Conservation (phyloP, 2,329 filamentous ascomycete genomes). For the Sordariomycetes sp. region DNA sequence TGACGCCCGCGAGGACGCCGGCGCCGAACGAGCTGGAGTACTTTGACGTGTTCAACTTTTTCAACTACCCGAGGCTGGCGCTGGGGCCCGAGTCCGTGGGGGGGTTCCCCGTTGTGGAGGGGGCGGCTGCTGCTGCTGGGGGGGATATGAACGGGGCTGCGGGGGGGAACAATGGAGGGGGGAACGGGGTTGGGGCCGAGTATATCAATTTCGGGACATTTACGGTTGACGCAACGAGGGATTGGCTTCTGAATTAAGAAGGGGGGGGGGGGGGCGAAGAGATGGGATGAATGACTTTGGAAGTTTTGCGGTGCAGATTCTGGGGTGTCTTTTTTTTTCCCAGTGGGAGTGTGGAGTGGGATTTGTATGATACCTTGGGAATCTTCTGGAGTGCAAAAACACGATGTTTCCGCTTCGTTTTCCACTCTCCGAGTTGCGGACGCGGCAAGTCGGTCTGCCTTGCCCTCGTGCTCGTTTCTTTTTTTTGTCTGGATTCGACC, state of each 20-base stretch:
- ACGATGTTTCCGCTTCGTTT: too few relatives aligned
- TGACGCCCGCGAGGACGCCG: constrained; percentile 53
- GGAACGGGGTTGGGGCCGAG: neutral
- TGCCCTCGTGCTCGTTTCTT: too few relatives aligned
- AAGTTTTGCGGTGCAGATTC: too few relatives aligned
- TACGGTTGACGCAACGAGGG: constrained; percentile 3
- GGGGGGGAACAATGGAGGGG: constrained; percentile 10
- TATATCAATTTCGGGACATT: constrained; percentile 4
- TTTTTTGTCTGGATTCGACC: too few relatives aligned
- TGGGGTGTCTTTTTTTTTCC: too few relatives aligned
- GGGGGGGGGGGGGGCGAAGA: neutral
- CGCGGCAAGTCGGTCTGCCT: too few relatives aligned
- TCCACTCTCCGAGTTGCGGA: too few relatives aligned
- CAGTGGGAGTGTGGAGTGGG: too few relatives aligned
- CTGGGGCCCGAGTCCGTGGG: constrained; percentile 22
- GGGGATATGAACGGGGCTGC: constrained; percentile 13
- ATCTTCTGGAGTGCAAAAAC: too few relatives aligned
- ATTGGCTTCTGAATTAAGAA: constrained; percentile 1
- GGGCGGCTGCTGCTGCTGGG: constrained; percentile 8
- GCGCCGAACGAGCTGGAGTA: constrained; percentile 79
- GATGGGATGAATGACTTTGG: neutral
- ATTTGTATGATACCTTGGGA: too few relatives aligned
- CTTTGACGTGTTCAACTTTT: constrained; percentile 87
- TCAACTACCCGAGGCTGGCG: constrained; percentile 71
- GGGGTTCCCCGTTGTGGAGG: constrained; percentile 5